Conservation (phyloP, 129 eudicot species). For the Artemisia annua region DNA sequence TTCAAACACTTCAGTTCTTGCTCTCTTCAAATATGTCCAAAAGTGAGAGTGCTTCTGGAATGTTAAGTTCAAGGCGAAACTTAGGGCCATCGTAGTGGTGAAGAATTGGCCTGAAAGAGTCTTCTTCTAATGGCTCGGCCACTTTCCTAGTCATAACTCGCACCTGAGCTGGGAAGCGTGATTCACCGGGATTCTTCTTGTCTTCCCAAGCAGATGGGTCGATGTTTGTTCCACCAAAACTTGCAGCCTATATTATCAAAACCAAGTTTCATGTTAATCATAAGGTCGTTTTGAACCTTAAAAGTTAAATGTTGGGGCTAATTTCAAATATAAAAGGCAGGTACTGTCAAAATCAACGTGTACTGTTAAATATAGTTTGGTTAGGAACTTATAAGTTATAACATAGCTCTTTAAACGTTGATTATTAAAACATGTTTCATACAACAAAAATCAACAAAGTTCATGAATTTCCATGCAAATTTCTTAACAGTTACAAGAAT, state of each 20-base stretch:
- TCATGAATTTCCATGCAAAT: neutral
- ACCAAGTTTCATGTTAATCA: neutral
- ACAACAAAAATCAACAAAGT: neutral
- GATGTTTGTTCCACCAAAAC: slow-evolving; percentile 94
- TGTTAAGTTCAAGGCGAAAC: slow-evolving; percentile 89
- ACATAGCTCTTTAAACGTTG: too few species aligned
- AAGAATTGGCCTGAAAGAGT: slow-evolving; percentile 96
- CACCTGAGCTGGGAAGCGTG: slow-evolving; percentile 99
- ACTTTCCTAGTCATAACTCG: slow-evolving; percentile 77
- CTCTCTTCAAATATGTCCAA: slow-evolving; percentile 71
- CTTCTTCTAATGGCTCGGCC: slow-evolving; percentile 93
- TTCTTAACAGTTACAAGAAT: neutral
- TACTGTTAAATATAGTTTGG: too few species aligned
- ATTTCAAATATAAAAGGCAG: too few species aligned
- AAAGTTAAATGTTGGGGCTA: neutral
- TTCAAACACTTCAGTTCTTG: slow-evolving; percentile 20
- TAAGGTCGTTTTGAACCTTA: neutral
- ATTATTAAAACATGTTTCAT: too few species aligned
- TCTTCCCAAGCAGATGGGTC: slow-evolving; percentile 98
- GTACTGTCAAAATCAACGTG: too few species aligned
- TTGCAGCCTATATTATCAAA: slow-evolving; percentile 64
- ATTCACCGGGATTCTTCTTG: slow-evolving; percentile 92
- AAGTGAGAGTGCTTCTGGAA: slow-evolving; percentile 92
- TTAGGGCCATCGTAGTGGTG: slow-evolving; percentile 99
- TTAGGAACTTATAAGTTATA: too few species aligned